Base-by-base conservation (phyloP, 192 early-diverging fungal genomes). In the Lobosporangium transversale region DNA sequence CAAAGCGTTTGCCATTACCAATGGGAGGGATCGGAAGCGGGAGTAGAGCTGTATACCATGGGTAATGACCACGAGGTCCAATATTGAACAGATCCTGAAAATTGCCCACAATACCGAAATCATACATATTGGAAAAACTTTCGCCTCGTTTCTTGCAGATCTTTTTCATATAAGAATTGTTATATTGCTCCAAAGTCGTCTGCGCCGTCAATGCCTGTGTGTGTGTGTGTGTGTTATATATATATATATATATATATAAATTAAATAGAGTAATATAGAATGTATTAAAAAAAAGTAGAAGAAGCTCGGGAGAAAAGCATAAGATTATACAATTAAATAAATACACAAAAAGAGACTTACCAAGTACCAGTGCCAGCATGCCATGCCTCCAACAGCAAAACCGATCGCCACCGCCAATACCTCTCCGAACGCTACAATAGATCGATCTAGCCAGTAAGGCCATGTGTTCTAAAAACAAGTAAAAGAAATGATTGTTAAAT, bases 121-220 rank as follows among this genome's bases (percentile, higher is more conserved):
- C 60, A 61, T 84, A 87, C 57, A 69, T 70, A 36, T 69, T 66
- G 6, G 55, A 49, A 27, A 61, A 66, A 57, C 65, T 81, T 55
- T 88, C 87, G 26, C 85, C 85, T 53, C 83, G 74, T 49, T 49
- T 69, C 63, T 81, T 84, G 40, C 79, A 70, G 24, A 83, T 35
- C 29, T 68, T 69, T 67, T 70, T 86, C 43, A 84, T 85, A 26
- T 86, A 86, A 18, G 78, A 37, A 51, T 88, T 88, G 36, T 88
- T 86, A 78, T 86, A 86, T 48, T 86, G 86, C 31, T 88, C 87
- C n/a, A 88, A 73, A 17, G 87, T 88, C n/a, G 87, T 88, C 43
- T 88, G 87, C 17, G 81, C 83, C 14, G 85, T 86, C 29, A 86
- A 32, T 3, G 84, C 53, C 86, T 87, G 62, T 27, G 17, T 14